phyloP scores from a whole-genome alignment of 768 basidiomycete genomes.

The Calvatia gigantea region DNA sequence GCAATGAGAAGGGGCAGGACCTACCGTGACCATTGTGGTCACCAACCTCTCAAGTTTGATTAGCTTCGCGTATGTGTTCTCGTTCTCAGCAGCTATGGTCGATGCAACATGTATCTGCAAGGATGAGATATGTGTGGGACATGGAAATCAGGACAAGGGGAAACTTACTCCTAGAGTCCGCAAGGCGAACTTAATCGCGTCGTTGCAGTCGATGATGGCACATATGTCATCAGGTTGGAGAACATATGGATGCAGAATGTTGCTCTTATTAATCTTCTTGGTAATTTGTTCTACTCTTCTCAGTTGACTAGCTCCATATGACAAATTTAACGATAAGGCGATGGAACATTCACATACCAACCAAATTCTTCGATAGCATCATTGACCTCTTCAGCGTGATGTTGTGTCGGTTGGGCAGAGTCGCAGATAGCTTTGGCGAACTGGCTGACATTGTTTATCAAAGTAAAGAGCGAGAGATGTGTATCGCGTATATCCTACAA shows the following conservation, averaged over 20 bases:
- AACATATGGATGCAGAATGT: not conserved
- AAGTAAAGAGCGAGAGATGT: not conserved
- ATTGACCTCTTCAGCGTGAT: not conserved
- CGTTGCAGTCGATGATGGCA: not conserved
- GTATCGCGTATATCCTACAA: conserved; percentile 1
- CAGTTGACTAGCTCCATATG: not conserved
- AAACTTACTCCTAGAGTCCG: not conserved
- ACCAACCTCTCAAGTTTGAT: not conserved
- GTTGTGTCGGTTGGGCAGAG: not conserved
- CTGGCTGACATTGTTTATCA: not conserved
- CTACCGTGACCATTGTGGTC: not conserved
- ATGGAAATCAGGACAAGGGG: not conserved
- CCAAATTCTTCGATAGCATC: not conserved
- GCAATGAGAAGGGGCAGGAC: not conserved
- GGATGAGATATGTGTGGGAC: too few species aligned
- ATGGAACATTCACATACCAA: not conserved
- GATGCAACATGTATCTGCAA: not conserved
- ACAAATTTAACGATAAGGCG: not conserved
- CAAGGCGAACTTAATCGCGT: not conserved
- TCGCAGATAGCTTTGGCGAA: not conserved
- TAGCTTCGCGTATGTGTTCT: not conserved
- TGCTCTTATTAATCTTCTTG: not conserved
- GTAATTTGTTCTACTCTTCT: not conserved
- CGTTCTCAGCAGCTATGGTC: not conserved
- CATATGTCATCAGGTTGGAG: conserved; percentile 1